phyloP scores from a whole-genome alignment of 257 asterid species.

The Cordia subcordata region DNA sequence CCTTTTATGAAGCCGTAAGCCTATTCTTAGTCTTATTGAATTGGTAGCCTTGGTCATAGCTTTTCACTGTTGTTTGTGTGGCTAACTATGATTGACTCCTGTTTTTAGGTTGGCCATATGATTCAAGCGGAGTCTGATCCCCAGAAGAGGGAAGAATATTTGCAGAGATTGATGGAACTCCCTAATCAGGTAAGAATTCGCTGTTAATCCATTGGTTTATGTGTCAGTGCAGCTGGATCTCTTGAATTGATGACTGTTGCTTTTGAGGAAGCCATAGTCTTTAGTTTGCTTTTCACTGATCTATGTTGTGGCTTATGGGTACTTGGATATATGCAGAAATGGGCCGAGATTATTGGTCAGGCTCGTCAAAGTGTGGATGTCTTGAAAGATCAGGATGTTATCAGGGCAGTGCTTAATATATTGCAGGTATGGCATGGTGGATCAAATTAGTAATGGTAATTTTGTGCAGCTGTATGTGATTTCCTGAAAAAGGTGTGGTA shows the following conservation, averaged over 20 bases:
- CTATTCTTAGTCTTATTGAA: not conserved
- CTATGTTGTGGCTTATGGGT: conserved; percentile 20
- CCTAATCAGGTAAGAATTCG: conserved; percentile 81
- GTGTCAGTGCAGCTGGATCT: not conserved
- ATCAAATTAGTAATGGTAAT: not conserved
- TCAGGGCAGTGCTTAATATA: conserved; percentile 89
- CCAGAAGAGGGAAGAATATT: conserved; percentile 81
- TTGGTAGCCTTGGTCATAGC: conserved; percentile 2
- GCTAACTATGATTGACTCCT: conserved; percentile 3
- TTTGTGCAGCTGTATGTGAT: not conserved
- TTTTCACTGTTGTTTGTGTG: not conserved
- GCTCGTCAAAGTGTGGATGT: conserved; percentile 86
- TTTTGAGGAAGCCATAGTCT: not conserved
- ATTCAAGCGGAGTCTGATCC: conserved; percentile 96
- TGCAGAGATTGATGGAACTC: conserved; percentile 87
- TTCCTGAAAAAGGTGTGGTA: not conserved
- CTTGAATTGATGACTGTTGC: conserved; percentile 1
- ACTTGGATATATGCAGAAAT: conserved; percentile 55
- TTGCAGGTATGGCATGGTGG: conserved; percentile 57
- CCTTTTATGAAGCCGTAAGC: conserved; percentile 94
- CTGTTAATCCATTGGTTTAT: not conserved
- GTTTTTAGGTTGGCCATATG: conserved; percentile 80
- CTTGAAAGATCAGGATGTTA: conserved; percentile 85
- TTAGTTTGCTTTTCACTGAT: not conserved
- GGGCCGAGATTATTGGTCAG: conserved; percentile 92